Evolutionary conservation across 768 basidiomycete genomes (phyloP).

Genomic region (Leccinellum albellum): DNA sequence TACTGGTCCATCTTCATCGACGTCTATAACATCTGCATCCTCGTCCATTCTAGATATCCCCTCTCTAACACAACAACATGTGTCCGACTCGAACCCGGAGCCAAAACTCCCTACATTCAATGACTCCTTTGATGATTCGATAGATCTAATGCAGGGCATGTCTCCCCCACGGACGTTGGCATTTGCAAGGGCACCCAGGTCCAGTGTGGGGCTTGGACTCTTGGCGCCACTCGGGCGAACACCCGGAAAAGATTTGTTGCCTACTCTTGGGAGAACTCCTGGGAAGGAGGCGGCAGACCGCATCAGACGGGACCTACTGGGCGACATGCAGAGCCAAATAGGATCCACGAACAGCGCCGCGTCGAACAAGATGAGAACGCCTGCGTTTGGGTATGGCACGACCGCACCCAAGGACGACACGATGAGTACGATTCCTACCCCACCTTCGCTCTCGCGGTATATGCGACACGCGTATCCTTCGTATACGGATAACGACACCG

Average conservation of each 20-base stretch:
- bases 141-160: slow-evolving; percentile 41
- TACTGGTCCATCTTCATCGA: not conserved
- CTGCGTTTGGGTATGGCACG: slow-evolving; percentile 27
- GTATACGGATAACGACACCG: slow-evolving; percentile 40
- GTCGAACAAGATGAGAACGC: slow-evolving; percentile 24
- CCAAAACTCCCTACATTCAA: slow-evolving; percentile 32
- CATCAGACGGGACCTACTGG: slow-evolving; percentile 63
- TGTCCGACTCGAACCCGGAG: slow-evolving; percentile 41
- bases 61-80: slow-evolving; percentile 38
- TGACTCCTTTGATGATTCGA: slow-evolving; percentile 37
- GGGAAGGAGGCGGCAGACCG: slow-evolving; percentile 66
- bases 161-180: slow-evolving; percentile 54
- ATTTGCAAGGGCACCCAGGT: slow-evolving; percentile 41
- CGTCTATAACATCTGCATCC: slow-evolving; percentile 24
- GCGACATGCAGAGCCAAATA: slow-evolving; percentile 43
- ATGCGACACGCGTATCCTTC: slow-evolving; percentile 37
- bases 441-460: slow-evolving; percentile 71
- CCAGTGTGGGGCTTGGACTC: slow-evolving; percentile 31
- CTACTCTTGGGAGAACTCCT: slow-evolving; percentile 59
- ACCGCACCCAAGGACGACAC: slow-evolving; percentile 45
- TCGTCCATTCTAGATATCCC: slow-evolving; percentile 45
- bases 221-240: slow-evolving; percentile 51
- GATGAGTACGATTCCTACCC: slow-evolving; percentile 64
- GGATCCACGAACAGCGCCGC: slow-evolving; percentile 12
- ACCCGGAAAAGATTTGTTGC: slow-evolving; percentile 53